These are phyloP conservation scores for Isatis lusitanica DNA, from an alignment of 441 rosid species.

Conservation along the genomic window DNA sequence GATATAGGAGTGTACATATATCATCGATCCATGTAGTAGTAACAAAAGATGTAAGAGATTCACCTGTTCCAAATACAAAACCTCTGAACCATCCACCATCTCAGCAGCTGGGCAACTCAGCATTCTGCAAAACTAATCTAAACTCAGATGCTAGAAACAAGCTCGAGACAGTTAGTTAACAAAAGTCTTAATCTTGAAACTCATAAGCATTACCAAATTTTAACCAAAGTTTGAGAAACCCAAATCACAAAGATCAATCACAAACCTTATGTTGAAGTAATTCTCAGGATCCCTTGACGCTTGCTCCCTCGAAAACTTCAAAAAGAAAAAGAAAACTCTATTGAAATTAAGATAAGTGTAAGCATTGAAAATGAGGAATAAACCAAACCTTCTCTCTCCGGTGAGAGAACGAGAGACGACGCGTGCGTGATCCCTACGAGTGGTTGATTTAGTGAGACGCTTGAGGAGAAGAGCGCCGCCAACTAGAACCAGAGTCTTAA, in stretches of 20 bases:
- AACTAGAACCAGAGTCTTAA: constrained; percentile 63
- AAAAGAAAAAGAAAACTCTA: not conserved
- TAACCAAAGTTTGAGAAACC: not conserved
- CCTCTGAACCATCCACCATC: constrained; percentile 89
- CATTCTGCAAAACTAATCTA: constrained; percentile 52
- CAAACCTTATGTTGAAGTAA: constrained; percentile 87
- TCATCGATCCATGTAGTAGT: not conserved
- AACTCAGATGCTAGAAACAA: not conserved
- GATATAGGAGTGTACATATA: not conserved
- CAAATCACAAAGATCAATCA: not conserved
- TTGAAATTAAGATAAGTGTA: not conserved
- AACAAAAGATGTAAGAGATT: constrained; percentile 12
- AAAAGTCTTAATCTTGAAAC: not conserved
- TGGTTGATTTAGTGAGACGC: constrained; percentile 83
- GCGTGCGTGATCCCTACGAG: constrained; percentile 90
- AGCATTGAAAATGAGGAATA: not conserved
- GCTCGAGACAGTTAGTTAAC: not conserved
- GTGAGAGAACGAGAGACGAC: constrained; percentile 70
- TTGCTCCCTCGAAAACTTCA: constrained; percentile 76
- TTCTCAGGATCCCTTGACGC: constrained; percentile 85
- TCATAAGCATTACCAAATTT: not conserved
- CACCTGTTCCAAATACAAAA: constrained; percentile 80
- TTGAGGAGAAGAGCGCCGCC: constrained; percentile 83
- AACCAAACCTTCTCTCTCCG: constrained; percentile 71
- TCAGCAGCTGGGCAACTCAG: constrained; percentile 83